Conservation (phyloP, 768 basidiomycete species). For the Hemileccinum impolitum region DNA sequence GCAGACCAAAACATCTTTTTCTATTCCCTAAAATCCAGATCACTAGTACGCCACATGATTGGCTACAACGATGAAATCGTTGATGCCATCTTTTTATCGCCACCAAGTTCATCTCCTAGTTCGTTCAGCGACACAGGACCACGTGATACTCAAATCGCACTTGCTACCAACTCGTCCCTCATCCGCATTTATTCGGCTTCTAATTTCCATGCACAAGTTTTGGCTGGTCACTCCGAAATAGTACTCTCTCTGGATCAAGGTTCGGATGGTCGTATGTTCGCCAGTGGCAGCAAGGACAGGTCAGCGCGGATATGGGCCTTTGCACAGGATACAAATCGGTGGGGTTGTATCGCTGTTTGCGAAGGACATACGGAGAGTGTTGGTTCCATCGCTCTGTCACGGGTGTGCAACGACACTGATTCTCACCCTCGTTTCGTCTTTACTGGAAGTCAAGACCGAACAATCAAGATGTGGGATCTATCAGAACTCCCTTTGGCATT, state of each 20-base stretch:
- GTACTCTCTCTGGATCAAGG: conserved; percentile 82
- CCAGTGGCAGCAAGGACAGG: conserved; percentile 89
- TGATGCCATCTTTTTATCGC: conserved; percentile 75
- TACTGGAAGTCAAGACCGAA: conserved; percentile 95
- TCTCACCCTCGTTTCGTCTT: conserved; percentile 66
- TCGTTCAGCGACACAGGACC: conserved; percentile 17
- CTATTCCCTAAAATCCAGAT: conserved; percentile 68
- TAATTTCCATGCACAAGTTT: conserved; percentile 76
- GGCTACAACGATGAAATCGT: conserved; percentile 99
- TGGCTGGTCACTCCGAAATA: conserved; percentile 88
- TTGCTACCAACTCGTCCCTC: conserved; percentile 97
- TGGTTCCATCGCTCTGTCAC: conserved; percentile 85
- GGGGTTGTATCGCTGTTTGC: conserved; percentile 77
- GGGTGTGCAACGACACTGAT: conserved; percentile 27
- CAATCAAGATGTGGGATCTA: conserved; percentile 99
- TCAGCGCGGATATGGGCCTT: conserved; percentile 81
- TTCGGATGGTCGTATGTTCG: conserved; percentile 66
- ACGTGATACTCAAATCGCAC: conserved; percentile 73
- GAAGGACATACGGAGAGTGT: conserved; percentile 95
- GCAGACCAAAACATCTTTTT: conserved; percentile 97
- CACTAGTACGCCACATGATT: conserved; percentile 76
- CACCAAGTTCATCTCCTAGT: conserved; percentile 28
- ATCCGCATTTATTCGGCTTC: conserved; percentile 83
- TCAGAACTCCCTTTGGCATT: conserved; percentile 40
- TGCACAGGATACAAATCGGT: conserved; percentile 21